A percentile compares a stretch with the other conserved stretches of the same genome.
Conservation (phyloP, 1,284 basidiomycete species). For the Ganoderma resinaceum region DNA sequence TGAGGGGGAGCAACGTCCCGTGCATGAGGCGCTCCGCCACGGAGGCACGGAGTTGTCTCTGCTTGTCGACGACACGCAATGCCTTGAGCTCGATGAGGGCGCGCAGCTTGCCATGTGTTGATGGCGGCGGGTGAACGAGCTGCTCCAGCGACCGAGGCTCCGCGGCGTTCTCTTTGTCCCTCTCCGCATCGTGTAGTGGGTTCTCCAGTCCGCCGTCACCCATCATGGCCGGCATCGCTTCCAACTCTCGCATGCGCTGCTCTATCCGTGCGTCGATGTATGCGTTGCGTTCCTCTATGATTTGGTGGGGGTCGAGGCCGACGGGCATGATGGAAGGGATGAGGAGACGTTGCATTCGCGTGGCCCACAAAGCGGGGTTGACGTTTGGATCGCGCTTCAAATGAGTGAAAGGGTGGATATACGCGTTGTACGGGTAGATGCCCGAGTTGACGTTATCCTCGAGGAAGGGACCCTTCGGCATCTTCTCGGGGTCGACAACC, state of each 20-base stretch:
- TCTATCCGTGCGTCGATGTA: slow-evolving; percentile 91
- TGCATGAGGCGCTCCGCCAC: slow-evolving; percentile 90
- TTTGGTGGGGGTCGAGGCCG: slow-evolving; percentile 93
- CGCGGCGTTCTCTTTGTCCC: slow-evolving; percentile 53
- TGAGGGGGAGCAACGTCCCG: slow-evolving; percentile 90
- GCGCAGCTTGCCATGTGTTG: slow-evolving; percentile 81
- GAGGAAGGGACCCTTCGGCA: slow-evolving; percentile 74
- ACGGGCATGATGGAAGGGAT: slow-evolving; percentile 91
- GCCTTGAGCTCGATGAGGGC: slow-evolving; percentile 96
- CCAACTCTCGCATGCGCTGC: slow-evolving; percentile 91
- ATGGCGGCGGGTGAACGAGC: slow-evolving; percentile 59
- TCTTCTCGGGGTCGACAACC: slow-evolving; percentile 46
- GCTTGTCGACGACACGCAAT: slow-evolving; percentile 91
- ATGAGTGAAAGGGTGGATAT: slow-evolving; percentile 83
- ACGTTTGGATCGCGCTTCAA: slow-evolving; percentile 69
- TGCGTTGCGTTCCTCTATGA: slow-evolving; percentile 91
- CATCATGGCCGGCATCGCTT: slow-evolving; percentile 83
- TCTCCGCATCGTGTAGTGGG: slow-evolving; percentile 54
- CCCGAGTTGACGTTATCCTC: slow-evolving; percentile 85
- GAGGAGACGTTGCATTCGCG: slow-evolving; percentile 82
- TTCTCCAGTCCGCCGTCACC: slow-evolving; percentile 77
- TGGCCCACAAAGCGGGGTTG: slow-evolving; percentile 66
- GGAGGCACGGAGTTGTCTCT: slow-evolving; percentile 85
- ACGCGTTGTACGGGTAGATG: slow-evolving; percentile 98
- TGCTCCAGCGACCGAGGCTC: slow-evolving; percentile 38